A percentile compares a stretch with the other conserved stretches of the same genome.
Conservation (phyloP, 2,329 filamentous ascomycete genomes). For the Pseudogymnoascus sp. region DNA sequence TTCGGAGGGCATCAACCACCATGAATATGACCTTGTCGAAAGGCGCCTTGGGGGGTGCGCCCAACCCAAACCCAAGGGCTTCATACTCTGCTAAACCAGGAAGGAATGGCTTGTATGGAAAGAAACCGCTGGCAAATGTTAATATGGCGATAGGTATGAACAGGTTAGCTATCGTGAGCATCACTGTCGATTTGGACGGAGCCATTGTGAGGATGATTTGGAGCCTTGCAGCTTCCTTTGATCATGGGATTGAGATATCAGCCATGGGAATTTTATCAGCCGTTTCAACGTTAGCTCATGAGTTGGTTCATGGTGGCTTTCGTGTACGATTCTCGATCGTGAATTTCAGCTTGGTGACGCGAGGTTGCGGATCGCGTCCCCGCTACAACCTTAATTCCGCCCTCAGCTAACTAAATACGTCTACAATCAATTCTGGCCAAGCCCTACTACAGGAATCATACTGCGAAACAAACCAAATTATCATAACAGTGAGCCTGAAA, state of each 20-base stretch:
- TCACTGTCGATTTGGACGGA: conserved; percentile 17
- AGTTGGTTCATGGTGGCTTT: conserved; percentile 5
- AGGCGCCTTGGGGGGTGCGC: conserved; percentile 50
- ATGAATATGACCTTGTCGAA: conserved; percentile 94
- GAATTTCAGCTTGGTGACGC: conserved; percentile 4
- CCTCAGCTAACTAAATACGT: conserved; percentile 5
- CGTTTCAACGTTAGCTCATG: neutral
- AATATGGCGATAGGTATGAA: conserved; percentile 67
- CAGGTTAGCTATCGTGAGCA: conserved; percentile 61
- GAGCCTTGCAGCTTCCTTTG: neutral
- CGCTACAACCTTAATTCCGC: conserved; percentile 2
- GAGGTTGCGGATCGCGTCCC: conserved; percentile 4
- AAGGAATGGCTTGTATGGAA: conserved; percentile 92
- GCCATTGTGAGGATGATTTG: conserved; percentile 20
- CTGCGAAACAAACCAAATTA: neutral
- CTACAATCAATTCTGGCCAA: neutral
- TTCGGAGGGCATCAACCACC: conserved; percentile 91
- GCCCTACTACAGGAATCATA: neutral
- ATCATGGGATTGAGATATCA: neutral
- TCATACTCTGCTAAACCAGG: conserved; percentile 70
- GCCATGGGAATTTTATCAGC: neutral
- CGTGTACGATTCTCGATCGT: neutral
- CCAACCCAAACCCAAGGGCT: conserved; percentile 45
- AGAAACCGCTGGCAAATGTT: conserved; percentile 84
- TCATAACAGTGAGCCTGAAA: neutral